phyloP scores from a whole-genome alignment of 208 protist genomes.

The Acanthamoeba sp. region DNA sequence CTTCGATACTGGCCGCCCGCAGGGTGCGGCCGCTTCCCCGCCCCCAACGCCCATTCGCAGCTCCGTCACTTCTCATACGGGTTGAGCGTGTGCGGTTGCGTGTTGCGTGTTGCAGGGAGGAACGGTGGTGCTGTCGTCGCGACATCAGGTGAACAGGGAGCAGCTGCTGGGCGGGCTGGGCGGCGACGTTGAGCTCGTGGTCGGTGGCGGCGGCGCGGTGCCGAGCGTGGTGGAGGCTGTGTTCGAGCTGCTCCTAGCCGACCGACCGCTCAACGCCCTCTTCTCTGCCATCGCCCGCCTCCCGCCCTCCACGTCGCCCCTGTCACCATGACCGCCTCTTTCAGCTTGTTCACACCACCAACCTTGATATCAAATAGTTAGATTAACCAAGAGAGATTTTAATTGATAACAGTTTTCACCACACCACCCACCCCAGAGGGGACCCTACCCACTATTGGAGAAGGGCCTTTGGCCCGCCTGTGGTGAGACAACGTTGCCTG shows the following conservation, averaged over 20 bases:
- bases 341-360: too few species aligned
- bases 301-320: not conserved
- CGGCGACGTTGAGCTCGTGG: not conserved
- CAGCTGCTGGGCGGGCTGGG: not conserved
- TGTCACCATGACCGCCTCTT: too few species aligned
- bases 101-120: not conserved
- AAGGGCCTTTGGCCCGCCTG: too few species aligned
- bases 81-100: not conserved
- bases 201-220: not conserved
- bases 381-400: too few species aligned
- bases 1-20: not conserved
- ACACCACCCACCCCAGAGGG: too few species aligned
- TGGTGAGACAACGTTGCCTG: too few species aligned
- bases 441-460: too few species aligned
- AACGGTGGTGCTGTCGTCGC: not conserved
- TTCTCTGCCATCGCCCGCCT: conserved; percentile 39
- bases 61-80: not conserved
- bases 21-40: not conserved
- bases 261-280: conserved; percentile 37
- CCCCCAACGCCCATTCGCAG: not conserved
- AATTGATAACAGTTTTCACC: too few species aligned
- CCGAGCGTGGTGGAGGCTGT: not conserved
- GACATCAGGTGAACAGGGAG: not conserved
- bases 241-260: conserved; percentile 14
- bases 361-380: too few species aligned